Conservation (phyloP, 116 monocot genomes). For the Posidonia oceanica region DNA sequence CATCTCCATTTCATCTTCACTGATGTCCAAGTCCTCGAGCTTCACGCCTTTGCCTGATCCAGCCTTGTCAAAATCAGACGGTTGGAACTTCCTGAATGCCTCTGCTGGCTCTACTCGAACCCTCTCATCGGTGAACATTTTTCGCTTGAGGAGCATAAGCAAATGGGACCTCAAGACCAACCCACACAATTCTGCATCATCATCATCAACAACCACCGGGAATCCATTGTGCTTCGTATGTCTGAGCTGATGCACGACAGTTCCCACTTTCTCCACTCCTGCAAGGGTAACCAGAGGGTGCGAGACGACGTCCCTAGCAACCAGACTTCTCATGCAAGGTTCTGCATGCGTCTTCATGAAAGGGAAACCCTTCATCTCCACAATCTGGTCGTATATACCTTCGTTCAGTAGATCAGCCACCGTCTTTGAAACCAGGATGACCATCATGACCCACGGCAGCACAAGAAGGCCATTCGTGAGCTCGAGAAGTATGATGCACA, state of each 20-base stretch:
- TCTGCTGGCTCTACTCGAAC: conserved; percentile 15
- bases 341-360: conserved; percentile 87
- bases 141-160: conserved; percentile 64
- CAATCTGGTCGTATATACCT: conserved; percentile 93
- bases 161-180: conserved; percentile 76
- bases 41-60: conserved; percentile 73
- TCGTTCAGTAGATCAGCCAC: conserved; percentile 85
- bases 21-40: conserved; percentile 54
- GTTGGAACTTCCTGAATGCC: conserved; percentile 28
- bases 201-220: conserved; percentile 64
- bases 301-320: conserved; percentile 73
- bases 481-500: conserved; percentile 89
- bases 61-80: conserved; percentile 76
- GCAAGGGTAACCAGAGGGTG: conserved; percentile 70
- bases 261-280: conserved; percentile 70
- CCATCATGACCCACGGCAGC: conserved; percentile 92
- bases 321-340: conserved; percentile 81
- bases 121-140: conserved; percentile 61
- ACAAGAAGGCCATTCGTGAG: conserved; percentile 90
- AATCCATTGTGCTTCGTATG: conserved; percentile 85
- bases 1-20: conserved; percentile 88
- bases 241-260: conserved; percentile 49
- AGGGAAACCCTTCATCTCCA: conserved; percentile 88
- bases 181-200: conserved; percentile 67
- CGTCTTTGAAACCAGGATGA: conserved; percentile 78